Evolutionary conservation across 495 filamentous ascomycete genomes (phyloP), one percentile per base, ranked within the genome.

Genomic region (Patellaria atrata): DNA sequence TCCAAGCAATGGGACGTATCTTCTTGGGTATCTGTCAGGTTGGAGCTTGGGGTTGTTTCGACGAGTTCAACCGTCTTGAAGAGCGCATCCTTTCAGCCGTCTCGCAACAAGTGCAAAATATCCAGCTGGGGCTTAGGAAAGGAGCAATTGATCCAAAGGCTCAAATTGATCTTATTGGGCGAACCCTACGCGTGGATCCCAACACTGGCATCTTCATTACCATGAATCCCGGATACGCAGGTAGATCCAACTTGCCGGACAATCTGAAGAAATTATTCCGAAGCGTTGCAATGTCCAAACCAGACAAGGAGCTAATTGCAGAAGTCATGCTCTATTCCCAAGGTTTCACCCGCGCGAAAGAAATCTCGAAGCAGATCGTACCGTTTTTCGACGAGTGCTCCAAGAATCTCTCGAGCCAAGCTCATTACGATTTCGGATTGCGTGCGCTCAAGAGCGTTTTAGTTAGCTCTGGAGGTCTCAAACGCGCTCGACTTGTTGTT

Each of bases 321-420:
- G 89, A 99, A 62, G 89, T 99, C 37, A 99, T 96, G 89, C 75
- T 99, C 14, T 99, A 91, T 63, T 99, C 89, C 4, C 89, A 99
- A 62, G 89, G 89, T 43, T 99, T 99, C 67, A 85, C 79, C 49
- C 79, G 91, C 53, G 89, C 89, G 19, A 94, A 94, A 58, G 64
- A 76, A 38, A 63, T 99, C 11, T 91, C 89, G 4, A 86, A 81
- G 55, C 82, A 93, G 31, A 91, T 83, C 1, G 89, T 99, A 27
- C 91, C 89, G 0, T 96, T 99, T 67, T 96, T 99, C 58, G 89
- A 99, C 50, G 72, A 73, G 43, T 99, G 91, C 59, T 58, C 79
- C 7, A 65, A 64, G 16, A 65, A 65, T 25, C 60, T 99, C 36
- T 91, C 85, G 2, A 94, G 94, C 52, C 91, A 99, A 54, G 89